Evolutionary conservation across 2,329 filamentous ascomycete species (phyloP).

Genomic region (Aspergillus novoparasiticus): DNA sequence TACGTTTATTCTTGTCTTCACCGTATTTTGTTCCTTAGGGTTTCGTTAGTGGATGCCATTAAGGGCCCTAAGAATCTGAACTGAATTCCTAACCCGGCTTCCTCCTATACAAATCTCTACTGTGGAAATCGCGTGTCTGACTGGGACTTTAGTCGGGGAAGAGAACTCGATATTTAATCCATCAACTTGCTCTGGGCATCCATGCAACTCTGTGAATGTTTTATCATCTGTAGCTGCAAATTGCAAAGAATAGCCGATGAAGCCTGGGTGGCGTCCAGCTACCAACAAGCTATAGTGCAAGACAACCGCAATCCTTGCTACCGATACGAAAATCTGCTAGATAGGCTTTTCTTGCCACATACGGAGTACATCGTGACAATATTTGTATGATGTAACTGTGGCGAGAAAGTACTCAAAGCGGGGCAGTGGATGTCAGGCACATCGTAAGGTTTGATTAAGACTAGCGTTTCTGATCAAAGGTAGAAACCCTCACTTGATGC

Average conservation of each 20-base stretch:
- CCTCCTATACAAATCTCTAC: not conserved
- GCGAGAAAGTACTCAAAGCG: too few relatives aligned
- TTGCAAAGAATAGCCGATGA: not conserved
- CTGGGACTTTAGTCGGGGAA: not conserved
- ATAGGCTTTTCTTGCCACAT: not conserved
- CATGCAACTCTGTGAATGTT: not conserved
- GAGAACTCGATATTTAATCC: not conserved
- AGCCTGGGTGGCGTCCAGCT: not conserved
- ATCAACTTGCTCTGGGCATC: not conserved
- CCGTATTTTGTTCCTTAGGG: not conserved
- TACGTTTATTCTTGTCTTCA: not conserved
- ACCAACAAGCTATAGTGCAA: not conserved
- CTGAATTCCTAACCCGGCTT: not conserved
- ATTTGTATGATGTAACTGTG: too few relatives aligned
- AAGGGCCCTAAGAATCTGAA: not conserved
- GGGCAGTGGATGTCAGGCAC: too few relatives aligned
- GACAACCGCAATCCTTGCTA: not conserved
- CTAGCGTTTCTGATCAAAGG: not conserved
- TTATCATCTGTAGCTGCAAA: not conserved
- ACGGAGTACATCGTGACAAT: too few relatives aligned
- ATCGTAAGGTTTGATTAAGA: too few relatives aligned
- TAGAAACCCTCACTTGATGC: not conserved
- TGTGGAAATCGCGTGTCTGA: not conserved
- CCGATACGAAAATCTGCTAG: not conserved
- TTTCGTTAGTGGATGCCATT: not conserved